phyloP scores from a whole-genome alignment of 2,329 filamentous ascomycete genomes.

The Colletotrichum coccodes region DNA sequence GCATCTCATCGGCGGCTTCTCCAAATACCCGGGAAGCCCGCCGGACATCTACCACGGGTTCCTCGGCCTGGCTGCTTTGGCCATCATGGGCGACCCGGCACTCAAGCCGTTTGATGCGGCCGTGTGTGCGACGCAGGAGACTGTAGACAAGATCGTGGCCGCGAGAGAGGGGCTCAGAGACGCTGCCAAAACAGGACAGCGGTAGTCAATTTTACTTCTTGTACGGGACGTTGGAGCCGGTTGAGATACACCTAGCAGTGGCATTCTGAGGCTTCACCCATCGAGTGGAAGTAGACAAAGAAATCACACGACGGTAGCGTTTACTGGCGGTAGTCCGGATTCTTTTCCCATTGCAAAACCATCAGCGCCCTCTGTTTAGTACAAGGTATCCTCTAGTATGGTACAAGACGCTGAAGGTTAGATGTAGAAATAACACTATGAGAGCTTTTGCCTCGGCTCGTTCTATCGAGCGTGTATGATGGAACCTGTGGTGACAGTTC shows the following conservation, averaged over 20 bases:
- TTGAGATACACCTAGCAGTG: not conserved
- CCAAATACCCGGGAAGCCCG: constrained; percentile 74
- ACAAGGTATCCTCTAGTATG: constrained; percentile 33
- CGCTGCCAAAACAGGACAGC: not conserved
- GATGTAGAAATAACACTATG: constrained; percentile 14
- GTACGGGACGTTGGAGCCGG: not conserved
- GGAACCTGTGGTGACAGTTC: not conserved
- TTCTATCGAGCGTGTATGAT: constrained; percentile 8
- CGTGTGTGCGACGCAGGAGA: constrained; percentile 77
- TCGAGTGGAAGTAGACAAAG: not conserved
- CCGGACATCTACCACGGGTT: constrained; percentile 91
- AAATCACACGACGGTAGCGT: not conserved
- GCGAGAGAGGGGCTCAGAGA: constrained; percentile 54
- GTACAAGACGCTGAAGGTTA: constrained; percentile 23
- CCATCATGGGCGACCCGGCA: constrained; percentile 75
- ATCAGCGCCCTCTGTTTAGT: constrained; percentile 26
- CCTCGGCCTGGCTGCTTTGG: constrained; percentile 83
- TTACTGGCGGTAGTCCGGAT: not conserved
- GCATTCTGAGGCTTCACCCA: not conserved
- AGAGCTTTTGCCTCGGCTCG: constrained; percentile 23
- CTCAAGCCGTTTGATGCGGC: constrained; percentile 79
- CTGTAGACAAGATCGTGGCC: constrained; percentile 58
- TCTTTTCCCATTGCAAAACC: not conserved
- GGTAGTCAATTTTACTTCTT: not conserved
- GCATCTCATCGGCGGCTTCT: constrained; percentile 85